These are phyloP conservation scores for Alternaria gaisen DNA, from an alignment of 2,329 filamentous ascomycete genomes.

Conservation along the genomic window DNA sequence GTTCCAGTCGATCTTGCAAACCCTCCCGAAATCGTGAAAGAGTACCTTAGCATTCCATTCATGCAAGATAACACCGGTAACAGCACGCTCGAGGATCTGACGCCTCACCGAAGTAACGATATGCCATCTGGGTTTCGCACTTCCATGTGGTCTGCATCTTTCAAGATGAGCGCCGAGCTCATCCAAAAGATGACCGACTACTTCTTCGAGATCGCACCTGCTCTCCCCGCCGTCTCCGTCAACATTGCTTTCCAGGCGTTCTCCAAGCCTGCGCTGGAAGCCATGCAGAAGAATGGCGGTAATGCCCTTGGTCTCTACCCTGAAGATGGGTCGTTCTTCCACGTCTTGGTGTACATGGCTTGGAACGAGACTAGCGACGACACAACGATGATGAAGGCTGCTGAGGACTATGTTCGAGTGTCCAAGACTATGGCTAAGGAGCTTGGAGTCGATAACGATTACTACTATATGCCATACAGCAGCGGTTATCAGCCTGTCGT, in stretches of 20 bases:
- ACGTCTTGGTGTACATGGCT: constrained; percentile 1
- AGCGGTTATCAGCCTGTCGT: constrained; percentile 24
- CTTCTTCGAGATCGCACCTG: neutral
- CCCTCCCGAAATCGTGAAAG: too few relatives aligned
- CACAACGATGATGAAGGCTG: neutral
- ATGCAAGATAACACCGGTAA: too few relatives aligned
- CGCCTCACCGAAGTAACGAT: neutral
- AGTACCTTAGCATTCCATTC: too few relatives aligned
- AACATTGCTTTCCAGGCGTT: neutral
- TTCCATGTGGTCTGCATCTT: neutral
- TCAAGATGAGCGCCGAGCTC: neutral
- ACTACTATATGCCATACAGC: constrained; percentile 1
- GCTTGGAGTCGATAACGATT: neutral
- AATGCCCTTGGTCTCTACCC: neutral
- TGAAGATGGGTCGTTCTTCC: neutral
- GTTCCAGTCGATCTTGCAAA: too few relatives aligned
- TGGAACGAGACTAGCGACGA: constrained; percentile 1
- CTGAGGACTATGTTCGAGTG: neutral
- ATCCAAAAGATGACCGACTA: neutral
- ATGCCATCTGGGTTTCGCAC: neutral
- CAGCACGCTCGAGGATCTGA: too few relatives aligned
- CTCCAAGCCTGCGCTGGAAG: neutral
- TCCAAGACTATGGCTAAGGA: neutral
- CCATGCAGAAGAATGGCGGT: neutral
- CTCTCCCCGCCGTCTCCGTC: neutral